Evolutionary conservation across 495 filamentous ascomycete genomes (phyloP), one percentile per base, ranked within the genome.

Genomic region (Monascus purpureus): DNA sequence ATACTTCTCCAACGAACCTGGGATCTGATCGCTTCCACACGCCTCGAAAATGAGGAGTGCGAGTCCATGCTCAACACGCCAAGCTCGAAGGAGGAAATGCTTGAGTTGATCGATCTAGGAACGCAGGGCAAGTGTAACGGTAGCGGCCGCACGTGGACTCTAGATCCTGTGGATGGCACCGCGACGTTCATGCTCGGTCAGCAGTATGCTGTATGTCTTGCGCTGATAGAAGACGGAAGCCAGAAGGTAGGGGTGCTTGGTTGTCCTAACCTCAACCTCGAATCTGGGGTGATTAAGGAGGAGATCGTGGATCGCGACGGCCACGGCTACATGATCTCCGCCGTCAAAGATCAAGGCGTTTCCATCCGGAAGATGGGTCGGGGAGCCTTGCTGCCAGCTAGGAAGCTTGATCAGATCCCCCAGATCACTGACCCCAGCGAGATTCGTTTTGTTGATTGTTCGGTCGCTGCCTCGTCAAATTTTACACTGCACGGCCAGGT

Each of bases 111-210:
- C 41, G 76, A 81, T 45, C 53, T 67, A 28, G 75, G 75, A 18
- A 65, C 65, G 1, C 51, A 52, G 26, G 66, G 62, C 2, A 49
- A 46, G 7, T 58, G 61, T 11, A 44, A 50, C 1, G 43, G 41
- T 0, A 51, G 55, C 1, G 49, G 57, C 2, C 47, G 67, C 3
- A 55, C 67, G 1, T 82, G 76, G 76, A 70, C 78, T 2, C 65
- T 82, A 20, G 78, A 82, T 44, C 78, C 78, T 0, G 77, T 82
- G 28, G 78, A 82, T 37, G 78, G 78, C 15, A 82, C 78, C 0
- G 68, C 67, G 23, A 75, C 72, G 2, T 82, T 75, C 33, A 65
- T 82, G 9, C 50, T 50, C 6, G 67, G 68, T 22, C 55, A 75
- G 42, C 73, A 79, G 39, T 82, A 80, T 36, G 75, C 72, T 1